A percentile compares a stretch with the other conserved stretches of the same genome.
Conservation (phyloP, 495 filamentous ascomycete species). For the Corynascus novoguineensis region DNA sequence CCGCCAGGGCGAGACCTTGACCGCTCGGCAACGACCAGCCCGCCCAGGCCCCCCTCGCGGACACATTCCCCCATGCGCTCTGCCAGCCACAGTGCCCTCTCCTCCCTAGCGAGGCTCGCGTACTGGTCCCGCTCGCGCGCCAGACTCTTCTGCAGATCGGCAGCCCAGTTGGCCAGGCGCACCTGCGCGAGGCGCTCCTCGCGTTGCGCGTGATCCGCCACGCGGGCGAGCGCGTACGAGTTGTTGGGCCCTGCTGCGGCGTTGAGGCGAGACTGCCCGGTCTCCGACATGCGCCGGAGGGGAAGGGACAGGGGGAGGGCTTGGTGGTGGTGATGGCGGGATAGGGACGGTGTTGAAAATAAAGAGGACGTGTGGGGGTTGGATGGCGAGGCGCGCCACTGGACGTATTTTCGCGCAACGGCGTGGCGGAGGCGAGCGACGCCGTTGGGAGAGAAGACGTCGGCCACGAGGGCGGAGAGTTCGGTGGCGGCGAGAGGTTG, state of each 20-base stretch:
- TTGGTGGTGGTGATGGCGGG: neutral
- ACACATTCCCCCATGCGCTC: constrained; percentile 70
- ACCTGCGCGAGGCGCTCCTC: constrained; percentile 75
- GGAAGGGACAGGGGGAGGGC: neutral
- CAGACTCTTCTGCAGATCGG: constrained; percentile 77
- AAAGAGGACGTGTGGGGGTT: neutral
- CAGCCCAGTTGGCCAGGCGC: constrained; percentile 81
- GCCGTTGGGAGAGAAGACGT: constrained; percentile 73
- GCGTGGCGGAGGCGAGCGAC: constrained; percentile 82
- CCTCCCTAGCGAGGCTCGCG: constrained; percentile 60
- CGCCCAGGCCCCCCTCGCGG: constrained; percentile 52
- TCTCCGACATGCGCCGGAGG: no score
- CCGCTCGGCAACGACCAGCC: neutral
- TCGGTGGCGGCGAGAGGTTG: constrained; percentile 79
- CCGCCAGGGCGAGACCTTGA: no score
- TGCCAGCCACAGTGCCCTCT: constrained; percentile 74
- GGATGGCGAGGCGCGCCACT: constrained; percentile 43
- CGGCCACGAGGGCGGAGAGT: constrained; percentile 60
- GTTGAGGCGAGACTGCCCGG: no score
- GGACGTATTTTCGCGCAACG: constrained; percentile 81
- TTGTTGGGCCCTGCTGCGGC: no score
- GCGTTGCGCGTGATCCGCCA: constrained; percentile 64
- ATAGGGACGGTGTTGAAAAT: neutral
- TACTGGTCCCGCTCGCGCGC: constrained; percentile 76
- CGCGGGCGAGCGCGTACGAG: constrained; percentile 66